Evolutionary conservation across 2,329 filamentous ascomycete species (phyloP).

Genomic region (Neonectria neomacrospora): DNA sequence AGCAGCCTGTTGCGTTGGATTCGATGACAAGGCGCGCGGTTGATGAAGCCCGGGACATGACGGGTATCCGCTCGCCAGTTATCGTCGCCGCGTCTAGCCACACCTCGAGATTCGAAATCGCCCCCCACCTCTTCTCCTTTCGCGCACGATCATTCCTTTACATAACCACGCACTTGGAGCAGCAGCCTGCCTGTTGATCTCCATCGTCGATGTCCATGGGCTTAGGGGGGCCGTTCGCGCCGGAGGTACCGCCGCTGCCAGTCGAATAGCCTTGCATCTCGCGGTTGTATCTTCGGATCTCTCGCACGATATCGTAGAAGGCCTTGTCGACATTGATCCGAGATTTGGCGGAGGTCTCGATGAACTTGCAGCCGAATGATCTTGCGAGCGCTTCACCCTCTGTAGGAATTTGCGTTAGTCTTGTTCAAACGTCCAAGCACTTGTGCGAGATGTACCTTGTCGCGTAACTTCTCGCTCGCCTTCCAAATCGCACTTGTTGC

Average conservation of each 20-base stretch:
- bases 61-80: slow-evolving; percentile 26
- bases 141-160: slow-evolving; percentile 56
- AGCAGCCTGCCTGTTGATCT: slow-evolving; percentile 79
- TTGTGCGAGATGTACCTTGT: slow-evolving; percentile 75
- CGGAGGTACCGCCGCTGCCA: slow-evolving; percentile 72
- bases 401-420: slow-evolving; percentile 53
- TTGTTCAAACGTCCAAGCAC: slow-evolving; percentile 3
- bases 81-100: slow-evolving; percentile 21
- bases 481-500: slow-evolving; percentile 99
- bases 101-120: slow-evolving; percentile 26
- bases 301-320: slow-evolving; percentile 97
- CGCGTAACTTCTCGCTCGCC: slow-evolving; percentile 89
- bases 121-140: slow-evolving; percentile 30
- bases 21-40: slow-evolving; percentile 32
- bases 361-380: slow-evolving; percentile 96
- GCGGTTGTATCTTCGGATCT: slow-evolving; percentile 98
- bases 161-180: slow-evolving; percentile 89
- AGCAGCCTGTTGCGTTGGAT: slow-evolving; percentile 33
- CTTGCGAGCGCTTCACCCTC: slow-evolving; percentile 90
- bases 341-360: slow-evolving; percentile 98
- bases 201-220: slow-evolving; percentile 84
- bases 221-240: slow-evolving; percentile 69
- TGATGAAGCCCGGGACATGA: slow-evolving; percentile 25
- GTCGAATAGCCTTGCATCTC: slow-evolving; percentile 92
- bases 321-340: slow-evolving; percentile 98